These are phyloP conservation scores for Apiotrichum domesticum DNA, from an alignment of 1,284 basidiomycete genomes.

Conservation along the genomic window DNA sequence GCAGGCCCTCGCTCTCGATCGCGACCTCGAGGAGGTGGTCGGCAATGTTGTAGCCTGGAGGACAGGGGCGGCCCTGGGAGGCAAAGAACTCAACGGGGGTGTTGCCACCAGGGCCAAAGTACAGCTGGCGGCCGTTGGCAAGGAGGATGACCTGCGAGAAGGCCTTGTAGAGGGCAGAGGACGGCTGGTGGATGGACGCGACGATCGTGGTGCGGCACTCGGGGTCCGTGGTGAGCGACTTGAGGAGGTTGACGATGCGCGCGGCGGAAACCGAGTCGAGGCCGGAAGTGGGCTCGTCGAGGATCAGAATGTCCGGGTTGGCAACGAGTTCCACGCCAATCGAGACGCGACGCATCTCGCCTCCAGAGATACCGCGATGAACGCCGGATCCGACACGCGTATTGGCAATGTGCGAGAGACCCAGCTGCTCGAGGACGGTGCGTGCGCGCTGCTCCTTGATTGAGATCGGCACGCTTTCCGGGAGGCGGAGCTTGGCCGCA, in stretches of 20 bases:
- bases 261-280: slow-evolving; percentile 81
- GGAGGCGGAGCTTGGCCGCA: slow-evolving; percentile 72
- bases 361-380: slow-evolving; percentile 60
- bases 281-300: slow-evolving; percentile 63
- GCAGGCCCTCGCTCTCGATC: slow-evolving; percentile 54
- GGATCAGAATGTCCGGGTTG: slow-evolving; percentile 56
- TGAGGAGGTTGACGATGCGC: slow-evolving; percentile 68
- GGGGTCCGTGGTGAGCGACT: slow-evolving; percentile 63
- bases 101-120: slow-evolving; percentile 66
- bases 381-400: slow-evolving; percentile 65
- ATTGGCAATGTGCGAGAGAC: slow-evolving; percentile 63
- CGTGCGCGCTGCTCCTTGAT: slow-evolving; percentile 63
- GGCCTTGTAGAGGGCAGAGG: slow-evolving; percentile 72
- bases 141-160: slow-evolving; percentile 77
- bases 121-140: slow-evolving; percentile 68
- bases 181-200: slow-evolving; percentile 78
- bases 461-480: slow-evolving; percentile 64
- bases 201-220: slow-evolving; percentile 69
- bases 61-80: slow-evolving; percentile 50
- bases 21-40: slow-evolving; percentile 83
- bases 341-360: slow-evolving; percentile 66
- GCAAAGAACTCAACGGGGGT: slow-evolving; percentile 62
- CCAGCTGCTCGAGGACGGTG: slow-evolving; percentile 67
- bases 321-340: slow-evolving; percentile 62
- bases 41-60: slow-evolving; percentile 76